Evolutionary conservation across 2,329 filamentous ascomycete genomes (phyloP).

Genomic region (Pleoardoris graminearum): DNA sequence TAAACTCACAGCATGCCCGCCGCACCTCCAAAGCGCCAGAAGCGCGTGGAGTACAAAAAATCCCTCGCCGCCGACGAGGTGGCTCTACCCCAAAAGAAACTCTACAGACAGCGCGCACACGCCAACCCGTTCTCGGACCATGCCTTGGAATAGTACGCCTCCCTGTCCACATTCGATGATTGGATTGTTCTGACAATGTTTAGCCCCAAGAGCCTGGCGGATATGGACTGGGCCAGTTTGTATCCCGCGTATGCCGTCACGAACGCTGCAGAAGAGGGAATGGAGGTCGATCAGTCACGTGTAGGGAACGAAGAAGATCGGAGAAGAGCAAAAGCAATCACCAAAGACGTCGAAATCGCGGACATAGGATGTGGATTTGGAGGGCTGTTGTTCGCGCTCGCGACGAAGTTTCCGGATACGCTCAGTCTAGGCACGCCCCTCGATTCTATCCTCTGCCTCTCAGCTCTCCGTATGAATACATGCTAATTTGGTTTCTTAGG

Average conservation of each 20-base stretch:
- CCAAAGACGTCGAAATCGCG: slow-evolving; percentile 81
- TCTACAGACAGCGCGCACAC: slow-evolving; percentile 94
- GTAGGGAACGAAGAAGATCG: slow-evolving; percentile 19
- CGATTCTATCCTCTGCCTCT: neutral
- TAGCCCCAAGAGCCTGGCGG: slow-evolving; percentile 75
- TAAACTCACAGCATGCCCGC: slow-evolving; percentile 32
- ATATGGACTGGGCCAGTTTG: slow-evolving; percentile 89
- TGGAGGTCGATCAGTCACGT: slow-evolving; percentile 23
- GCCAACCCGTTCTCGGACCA: slow-evolving; percentile 99
- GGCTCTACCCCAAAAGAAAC: slow-evolving; percentile 86
- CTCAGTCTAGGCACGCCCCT: slow-evolving; percentile 73
- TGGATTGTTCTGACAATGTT: slow-evolving; percentile 19
- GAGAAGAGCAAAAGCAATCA: slow-evolving; percentile 44
- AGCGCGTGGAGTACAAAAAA: slow-evolving; percentile 52
- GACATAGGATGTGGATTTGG: slow-evolving; percentile 98
- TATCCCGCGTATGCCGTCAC: slow-evolving; percentile 71
- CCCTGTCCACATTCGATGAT: neutral
- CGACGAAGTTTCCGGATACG: slow-evolving; percentile 77
- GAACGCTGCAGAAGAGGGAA: slow-evolving; percentile 29
- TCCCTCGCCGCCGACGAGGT: slow-evolving; percentile 46
- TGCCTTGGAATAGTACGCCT: slow-evolving; percentile 74
- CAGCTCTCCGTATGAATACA: neutral
- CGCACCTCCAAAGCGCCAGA: slow-evolving; percentile 47
- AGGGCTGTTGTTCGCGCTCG: slow-evolving; percentile 82
- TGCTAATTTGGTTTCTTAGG: slow-evolving; percentile 54